These are phyloP conservation scores for Inonotus hispidus DNA, from an alignment of 1,284 basidiomycete genomes.

Conservation along the genomic window DNA sequence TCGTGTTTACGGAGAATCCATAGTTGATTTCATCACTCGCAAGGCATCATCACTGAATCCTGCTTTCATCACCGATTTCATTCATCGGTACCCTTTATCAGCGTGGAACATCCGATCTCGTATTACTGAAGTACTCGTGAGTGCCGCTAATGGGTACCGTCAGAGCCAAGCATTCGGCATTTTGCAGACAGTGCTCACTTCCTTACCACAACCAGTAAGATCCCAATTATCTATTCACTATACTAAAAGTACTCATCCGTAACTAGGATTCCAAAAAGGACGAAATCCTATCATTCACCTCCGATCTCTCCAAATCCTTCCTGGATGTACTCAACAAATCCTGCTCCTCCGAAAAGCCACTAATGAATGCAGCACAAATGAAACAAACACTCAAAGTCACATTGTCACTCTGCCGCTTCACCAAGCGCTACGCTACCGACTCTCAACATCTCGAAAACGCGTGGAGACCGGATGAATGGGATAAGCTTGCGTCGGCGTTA, in stretches of 20 bases:
- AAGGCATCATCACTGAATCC: slow-evolving; percentile 77
- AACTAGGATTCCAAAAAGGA: slow-evolving; percentile 24
- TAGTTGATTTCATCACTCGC: slow-evolving; percentile 74
- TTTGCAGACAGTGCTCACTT: slow-evolving; percentile 60
- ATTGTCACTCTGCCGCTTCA: slow-evolving; percentile 61
- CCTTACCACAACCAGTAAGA: slow-evolving; percentile 25
- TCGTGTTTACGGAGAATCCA: slow-evolving; percentile 59
- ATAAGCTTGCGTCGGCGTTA: slow-evolving; percentile 32
- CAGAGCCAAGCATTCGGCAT: slow-evolving; percentile 73
- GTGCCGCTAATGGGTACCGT: slow-evolving; percentile 71
- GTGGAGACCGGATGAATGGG: slow-evolving; percentile 45
- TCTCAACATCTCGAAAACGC: slow-evolving; percentile 26
- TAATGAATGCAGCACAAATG: slow-evolving; percentile 60
- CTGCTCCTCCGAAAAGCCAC: slow-evolving; percentile 38
- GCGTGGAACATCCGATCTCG: slow-evolving; percentile 67
- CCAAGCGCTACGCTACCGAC: slow-evolving; percentile 37
- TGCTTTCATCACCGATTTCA: slow-evolving; percentile 76
- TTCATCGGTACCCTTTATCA: slow-evolving; percentile 59
- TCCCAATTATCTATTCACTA: not conserved
- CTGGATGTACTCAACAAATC: slow-evolving; percentile 48
- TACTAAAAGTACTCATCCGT: not conserved
- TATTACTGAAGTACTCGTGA: slow-evolving; percentile 48
- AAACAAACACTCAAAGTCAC: slow-evolving; percentile 80
- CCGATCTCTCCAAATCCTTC: slow-evolving; percentile 45
- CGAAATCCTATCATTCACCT: slow-evolving; percentile 48